Evolutionary conservation across 2,329 filamentous ascomycete genomes (phyloP).

Genomic region (Penicillium paneum): DNA sequence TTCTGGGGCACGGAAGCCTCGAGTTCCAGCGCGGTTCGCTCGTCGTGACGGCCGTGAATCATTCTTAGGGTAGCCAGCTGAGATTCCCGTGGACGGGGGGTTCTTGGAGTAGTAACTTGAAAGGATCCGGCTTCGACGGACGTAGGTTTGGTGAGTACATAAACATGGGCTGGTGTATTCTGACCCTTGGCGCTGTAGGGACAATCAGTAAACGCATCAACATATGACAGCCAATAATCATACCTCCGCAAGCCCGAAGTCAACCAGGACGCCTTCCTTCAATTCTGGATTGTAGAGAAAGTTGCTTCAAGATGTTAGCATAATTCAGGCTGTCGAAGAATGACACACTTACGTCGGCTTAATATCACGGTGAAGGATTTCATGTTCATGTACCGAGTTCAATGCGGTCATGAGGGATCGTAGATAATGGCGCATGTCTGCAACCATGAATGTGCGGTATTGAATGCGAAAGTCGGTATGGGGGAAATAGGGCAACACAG

Average conservation of each 20-base stretch:
- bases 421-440: constrained; percentile 87
- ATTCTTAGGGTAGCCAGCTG: constrained; percentile 77
- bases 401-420: constrained; percentile 83
- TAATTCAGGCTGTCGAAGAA: neutral
- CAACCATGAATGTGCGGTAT: constrained; percentile 82
- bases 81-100: constrained; percentile 43
- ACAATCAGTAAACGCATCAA: constrained; percentile 5
- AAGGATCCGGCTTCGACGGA: constrained; percentile 57
- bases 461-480: constrained; percentile 90
- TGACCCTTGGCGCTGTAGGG: constrained; percentile 54
- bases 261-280: constrained; percentile 86
- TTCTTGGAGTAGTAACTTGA: constrained; percentile 60
- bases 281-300: constrained; percentile 81
- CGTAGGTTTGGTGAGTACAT: constrained; percentile 65
- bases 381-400: constrained; percentile 73
- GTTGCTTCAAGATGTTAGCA: constrained; percentile 51
- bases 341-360: constrained; percentile 68
- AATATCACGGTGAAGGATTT: constrained; percentile 91
- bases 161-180: constrained; percentile 57
- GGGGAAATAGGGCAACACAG: constrained; percentile 90
- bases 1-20: constrained; percentile 93
- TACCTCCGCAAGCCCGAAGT: constrained; percentile 91
- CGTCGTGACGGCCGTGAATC: constrained; percentile 83
- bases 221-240: constrained; percentile 3
- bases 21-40: constrained; percentile 89